phyloP scores from a whole-genome alignment of 768 basidiomycete genomes.

The Calocybe indica region DNA sequence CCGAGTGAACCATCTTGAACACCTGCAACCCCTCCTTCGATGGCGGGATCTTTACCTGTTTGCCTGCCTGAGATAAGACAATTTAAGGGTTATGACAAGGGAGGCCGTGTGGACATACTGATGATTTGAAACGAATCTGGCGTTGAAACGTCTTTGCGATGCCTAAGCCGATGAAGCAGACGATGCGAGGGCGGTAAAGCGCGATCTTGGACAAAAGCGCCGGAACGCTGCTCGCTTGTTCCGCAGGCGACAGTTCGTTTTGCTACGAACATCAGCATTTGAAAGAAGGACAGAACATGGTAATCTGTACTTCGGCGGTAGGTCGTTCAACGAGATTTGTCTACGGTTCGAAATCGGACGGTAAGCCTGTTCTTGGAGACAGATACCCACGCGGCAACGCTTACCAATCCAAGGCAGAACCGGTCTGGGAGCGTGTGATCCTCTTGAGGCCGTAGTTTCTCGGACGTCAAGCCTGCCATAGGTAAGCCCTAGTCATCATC shows the following conservation, averaged over 20 bases:
- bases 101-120: not conserved
- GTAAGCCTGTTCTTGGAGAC: not conserved
- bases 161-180: slow-evolving; percentile 75
- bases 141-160: slow-evolving; percentile 40
- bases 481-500: not conserved
- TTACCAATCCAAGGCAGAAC: not conserved
- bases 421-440: slow-evolving; percentile 22
- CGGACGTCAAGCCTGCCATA: slow-evolving; percentile 49
- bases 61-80: slow-evolving; percentile 1
- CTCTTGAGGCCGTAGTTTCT: slow-evolving; percentile 47
- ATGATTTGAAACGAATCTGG: slow-evolving; percentile 8
- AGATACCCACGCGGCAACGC: not conserved
- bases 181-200: slow-evolving; percentile 50
- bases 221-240: slow-evolving; percentile 51
- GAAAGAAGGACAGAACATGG: not conserved
- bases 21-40: slow-evolving; percentile 34
- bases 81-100: not conserved
- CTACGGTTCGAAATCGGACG: not conserved
- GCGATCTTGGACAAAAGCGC: slow-evolving; percentile 54
- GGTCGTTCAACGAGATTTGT: not conserved
- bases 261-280: slow-evolving; percentile 26
- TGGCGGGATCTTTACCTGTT: slow-evolving; percentile 5
- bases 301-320: not conserved
- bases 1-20: slow-evolving; percentile 41
- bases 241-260: slow-evolving; percentile 45